Percentiles rank a stretch among this genome's conserved stretches.
Evolutionary conservation across 345 rosid species (phyloP).

Genomic region (Theobroma cacao): DNA sequence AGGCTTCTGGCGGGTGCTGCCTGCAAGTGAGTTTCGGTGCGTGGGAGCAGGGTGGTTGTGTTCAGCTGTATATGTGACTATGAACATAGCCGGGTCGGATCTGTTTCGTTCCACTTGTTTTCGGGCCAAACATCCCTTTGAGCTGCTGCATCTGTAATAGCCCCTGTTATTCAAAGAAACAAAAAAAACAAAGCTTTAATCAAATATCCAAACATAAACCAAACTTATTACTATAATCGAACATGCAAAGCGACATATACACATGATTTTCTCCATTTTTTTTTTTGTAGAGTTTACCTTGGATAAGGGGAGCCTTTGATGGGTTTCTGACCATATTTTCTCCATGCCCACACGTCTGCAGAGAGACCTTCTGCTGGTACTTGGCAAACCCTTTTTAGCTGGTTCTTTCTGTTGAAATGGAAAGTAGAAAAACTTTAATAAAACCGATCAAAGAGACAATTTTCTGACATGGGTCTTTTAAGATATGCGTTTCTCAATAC

Average conservation of each 20-base stretch:
- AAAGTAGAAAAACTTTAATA: neutral
- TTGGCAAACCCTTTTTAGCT: slow-evolving; percentile 78
- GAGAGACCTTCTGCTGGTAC: slow-evolving; percentile 86
- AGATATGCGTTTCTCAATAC: neutral
- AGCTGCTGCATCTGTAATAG: slow-evolving; percentile 92
- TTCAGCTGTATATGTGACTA: slow-evolving; percentile 92
- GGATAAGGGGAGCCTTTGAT: slow-evolving; percentile 99
- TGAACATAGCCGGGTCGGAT: slow-evolving; percentile 90
- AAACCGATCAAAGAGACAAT: neutral
- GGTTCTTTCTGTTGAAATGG: slow-evolving; percentile 63
- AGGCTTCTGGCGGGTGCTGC: slow-evolving; percentile 81
- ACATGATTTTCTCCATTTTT: neutral
- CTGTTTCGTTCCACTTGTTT: slow-evolving; percentile 97
- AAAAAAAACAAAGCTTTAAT: slow-evolving; percentile 12
- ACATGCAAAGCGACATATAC: neutral
- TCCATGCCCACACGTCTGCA: slow-evolving; percentile 98
- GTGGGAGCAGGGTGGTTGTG: slow-evolving; percentile 94
- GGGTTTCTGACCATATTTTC: slow-evolving; percentile 99
- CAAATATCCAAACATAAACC: slow-evolving; percentile 2
- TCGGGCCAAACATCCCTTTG: slow-evolving; percentile 93
- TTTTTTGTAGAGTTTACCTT: slow-evolving; percentile 37
- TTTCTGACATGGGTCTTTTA: neutral
- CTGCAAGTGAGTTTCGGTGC: slow-evolving; percentile 93
- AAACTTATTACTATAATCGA: neutral
- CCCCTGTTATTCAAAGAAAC: slow-evolving; percentile 51